Conservation (phyloP, 805 yeast species). For the Spencermartinsiella europaea region DNA sequence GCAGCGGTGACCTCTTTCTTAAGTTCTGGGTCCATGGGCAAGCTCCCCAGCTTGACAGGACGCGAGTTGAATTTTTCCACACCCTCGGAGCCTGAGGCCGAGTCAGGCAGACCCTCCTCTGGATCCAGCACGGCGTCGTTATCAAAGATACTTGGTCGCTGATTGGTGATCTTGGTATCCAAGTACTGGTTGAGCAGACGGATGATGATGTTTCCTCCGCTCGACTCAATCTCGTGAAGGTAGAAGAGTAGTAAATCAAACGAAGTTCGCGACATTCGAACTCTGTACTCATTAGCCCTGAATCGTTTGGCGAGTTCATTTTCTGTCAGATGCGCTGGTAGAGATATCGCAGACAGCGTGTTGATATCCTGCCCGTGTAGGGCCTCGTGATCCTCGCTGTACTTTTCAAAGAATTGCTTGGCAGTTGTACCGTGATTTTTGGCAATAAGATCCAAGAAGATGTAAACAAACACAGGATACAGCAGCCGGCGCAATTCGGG, state of each 20-base stretch:
- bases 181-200: slow-evolving; percentile 82
- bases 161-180: slow-evolving; percentile 35
- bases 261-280: slow-evolving; percentile 76
- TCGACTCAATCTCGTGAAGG: slow-evolving; percentile 84
- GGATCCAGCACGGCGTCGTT: slow-evolving; percentile 38
- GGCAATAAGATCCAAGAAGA: slow-evolving; percentile 71
- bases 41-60: slow-evolving; percentile 72
- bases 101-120: slow-evolving; percentile 39
- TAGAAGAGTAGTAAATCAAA: slow-evolving; percentile 79
- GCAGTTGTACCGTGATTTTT: slow-evolving; percentile 56
- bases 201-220: slow-evolving; percentile 85
- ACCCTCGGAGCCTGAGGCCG: slow-evolving; percentile 30
- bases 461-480: slow-evolving; percentile 90
- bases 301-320: slow-evolving; percentile 77
- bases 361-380: slow-evolving; percentile 75
- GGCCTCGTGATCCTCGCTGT: slow-evolving; percentile 63
- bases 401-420: slow-evolving; percentile 68
- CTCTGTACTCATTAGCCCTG: slow-evolving; percentile 63
- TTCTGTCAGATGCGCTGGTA: slow-evolving; percentile 76
- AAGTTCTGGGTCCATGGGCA: slow-evolving; percentile 84
- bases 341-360: slow-evolving; percentile 64
- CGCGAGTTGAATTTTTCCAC: slow-evolving; percentile 61
- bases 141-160: slow-evolving; percentile 32
- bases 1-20: slow-evolving; percentile 80
- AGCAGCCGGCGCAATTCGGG: slow-evolving; percentile 79